phyloP scores from a whole-genome alignment of 352 stramenopile species.

The Globisporangium cystogenes region DNA sequence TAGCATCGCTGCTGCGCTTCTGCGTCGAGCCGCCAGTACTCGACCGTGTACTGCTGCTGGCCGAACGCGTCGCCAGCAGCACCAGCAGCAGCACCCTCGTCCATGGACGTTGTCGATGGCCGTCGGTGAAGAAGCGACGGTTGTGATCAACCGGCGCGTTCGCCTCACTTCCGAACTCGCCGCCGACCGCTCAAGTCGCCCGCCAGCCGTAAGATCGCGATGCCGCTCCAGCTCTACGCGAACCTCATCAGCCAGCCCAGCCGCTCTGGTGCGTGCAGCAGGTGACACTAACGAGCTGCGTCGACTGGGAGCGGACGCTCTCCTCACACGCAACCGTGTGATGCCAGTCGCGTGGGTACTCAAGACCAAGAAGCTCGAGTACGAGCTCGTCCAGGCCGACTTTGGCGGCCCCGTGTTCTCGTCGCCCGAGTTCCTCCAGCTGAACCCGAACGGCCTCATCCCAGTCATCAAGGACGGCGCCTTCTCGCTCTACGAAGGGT shows the following conservation, averaged over 20 bases:
- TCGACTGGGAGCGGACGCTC: too few relatives aligned
- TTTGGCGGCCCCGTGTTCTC: slow-evolving; percentile 28
- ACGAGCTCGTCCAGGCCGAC: slow-evolving; percentile 33
- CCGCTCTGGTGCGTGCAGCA: slow-evolving; percentile 16
- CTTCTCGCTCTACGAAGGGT: slow-evolving; percentile 49
- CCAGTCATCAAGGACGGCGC: slow-evolving; percentile 48
- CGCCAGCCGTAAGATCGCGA: too few relatives aligned
- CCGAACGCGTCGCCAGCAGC: not conserved
- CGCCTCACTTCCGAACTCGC: not conserved
- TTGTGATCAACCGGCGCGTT: slow-evolving; percentile 7
- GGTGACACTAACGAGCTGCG: too few relatives aligned
- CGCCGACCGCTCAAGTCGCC: slow-evolving; percentile 1
- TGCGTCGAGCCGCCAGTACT: slow-evolving; percentile 49
- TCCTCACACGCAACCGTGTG: too few relatives aligned
- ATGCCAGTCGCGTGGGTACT: slow-evolving; percentile 16
- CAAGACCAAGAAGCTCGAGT: slow-evolving; percentile 10
- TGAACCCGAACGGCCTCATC: slow-evolving; percentile 49
- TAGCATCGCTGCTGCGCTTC: slow-evolving; percentile 31
- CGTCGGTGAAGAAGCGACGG: not conserved
- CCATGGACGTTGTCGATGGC: not conserved
- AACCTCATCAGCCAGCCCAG: slow-evolving; percentile 57
- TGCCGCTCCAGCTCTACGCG: slow-evolving; percentile 48
- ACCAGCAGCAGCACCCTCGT: too few relatives aligned
- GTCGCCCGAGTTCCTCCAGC: slow-evolving; percentile 42
- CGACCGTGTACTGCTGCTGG: slow-evolving; percentile 20